phyloP scores from a whole-genome alignment of 2,329 filamentous ascomycete genomes.

The Ophiostoma sp. region DNA sequence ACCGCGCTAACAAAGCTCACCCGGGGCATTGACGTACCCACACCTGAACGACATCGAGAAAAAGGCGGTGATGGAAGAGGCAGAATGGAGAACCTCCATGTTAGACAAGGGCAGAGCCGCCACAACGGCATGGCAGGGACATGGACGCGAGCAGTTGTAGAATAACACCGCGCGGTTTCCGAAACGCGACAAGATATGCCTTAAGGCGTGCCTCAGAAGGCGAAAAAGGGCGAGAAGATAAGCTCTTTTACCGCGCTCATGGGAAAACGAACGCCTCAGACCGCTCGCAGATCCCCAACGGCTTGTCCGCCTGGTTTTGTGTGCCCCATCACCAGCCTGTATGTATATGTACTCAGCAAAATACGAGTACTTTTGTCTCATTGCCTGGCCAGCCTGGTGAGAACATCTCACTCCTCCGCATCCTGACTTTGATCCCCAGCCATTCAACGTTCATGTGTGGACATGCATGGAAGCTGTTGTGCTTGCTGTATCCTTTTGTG shows the following conservation, averaged over 20 bases:
- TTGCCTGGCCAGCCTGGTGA: neutral
- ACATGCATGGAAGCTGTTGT: neutral
- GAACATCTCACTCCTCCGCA: neutral
- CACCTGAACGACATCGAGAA: conserved; percentile 13
- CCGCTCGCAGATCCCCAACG: conserved; percentile 26
- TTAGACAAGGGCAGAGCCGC: neutral
- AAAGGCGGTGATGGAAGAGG: neutral
- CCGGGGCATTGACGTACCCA: neutral
- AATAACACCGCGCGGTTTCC: neutral
- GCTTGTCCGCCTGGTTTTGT: conserved; percentile 22
- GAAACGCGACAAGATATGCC: neutral
- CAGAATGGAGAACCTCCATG: neutral
- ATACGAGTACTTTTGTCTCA: neutral
- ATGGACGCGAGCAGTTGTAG: neutral
- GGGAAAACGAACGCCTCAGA: neutral
- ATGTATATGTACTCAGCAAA: neutral
- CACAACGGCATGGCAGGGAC: neutral
- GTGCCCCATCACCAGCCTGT: neutral
- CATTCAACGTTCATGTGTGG: neutral
- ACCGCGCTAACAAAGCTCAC: conserved; percentile 5
- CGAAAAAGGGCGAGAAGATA: neutral
- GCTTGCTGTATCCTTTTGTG: neutral
- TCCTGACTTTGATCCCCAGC: neutral
- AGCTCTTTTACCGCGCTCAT: neutral
- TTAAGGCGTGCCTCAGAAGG: neutral